Conservation (phyloP, 441 rosid genomes). For the Brassica balearica region DNA sequence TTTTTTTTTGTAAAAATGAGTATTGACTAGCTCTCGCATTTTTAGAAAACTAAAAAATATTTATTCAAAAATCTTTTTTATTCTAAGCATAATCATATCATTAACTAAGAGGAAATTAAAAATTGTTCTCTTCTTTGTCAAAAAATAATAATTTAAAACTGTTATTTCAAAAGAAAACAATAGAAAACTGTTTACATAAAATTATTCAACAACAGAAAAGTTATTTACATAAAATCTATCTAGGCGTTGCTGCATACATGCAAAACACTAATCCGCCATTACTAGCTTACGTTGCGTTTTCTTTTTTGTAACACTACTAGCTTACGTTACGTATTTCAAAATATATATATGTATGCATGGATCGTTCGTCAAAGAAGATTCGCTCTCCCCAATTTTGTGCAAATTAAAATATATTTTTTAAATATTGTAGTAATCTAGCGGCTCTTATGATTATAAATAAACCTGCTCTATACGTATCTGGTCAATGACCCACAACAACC, state of each 20-base stretch:
- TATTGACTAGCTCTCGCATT: neutral
- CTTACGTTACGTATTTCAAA: neutral
- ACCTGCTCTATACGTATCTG: constrained; percentile 7
- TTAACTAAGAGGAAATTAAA: neutral
- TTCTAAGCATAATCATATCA: neutral
- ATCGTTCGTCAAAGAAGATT: constrained; percentile 20
- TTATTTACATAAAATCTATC: constrained; percentile 2
- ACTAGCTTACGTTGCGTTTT: constrained; percentile 2
- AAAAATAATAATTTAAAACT: too few species aligned
- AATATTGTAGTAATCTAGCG: constrained; percentile 19
- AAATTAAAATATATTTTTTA: neutral
- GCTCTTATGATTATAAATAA: constrained; percentile 9
- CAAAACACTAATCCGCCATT: constrained; percentile 45
- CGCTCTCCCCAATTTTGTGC: neutral
- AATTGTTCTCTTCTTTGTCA: neutral
- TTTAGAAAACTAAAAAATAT: constrained; percentile 1
- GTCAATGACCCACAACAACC: constrained; percentile 24
- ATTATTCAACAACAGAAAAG: neutral
- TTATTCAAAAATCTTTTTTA: neutral
- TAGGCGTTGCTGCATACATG: constrained; percentile 32
- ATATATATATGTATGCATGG: constrained; percentile 26
- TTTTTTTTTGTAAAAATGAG: neutral
- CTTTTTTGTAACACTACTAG: constrained; percentile 3
- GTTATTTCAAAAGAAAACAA: too few species aligned
- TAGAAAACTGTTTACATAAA: neutral